Conservation (phyloP, 108 stramenopile genomes). For the Fragilaria crotonensis region DNA sequence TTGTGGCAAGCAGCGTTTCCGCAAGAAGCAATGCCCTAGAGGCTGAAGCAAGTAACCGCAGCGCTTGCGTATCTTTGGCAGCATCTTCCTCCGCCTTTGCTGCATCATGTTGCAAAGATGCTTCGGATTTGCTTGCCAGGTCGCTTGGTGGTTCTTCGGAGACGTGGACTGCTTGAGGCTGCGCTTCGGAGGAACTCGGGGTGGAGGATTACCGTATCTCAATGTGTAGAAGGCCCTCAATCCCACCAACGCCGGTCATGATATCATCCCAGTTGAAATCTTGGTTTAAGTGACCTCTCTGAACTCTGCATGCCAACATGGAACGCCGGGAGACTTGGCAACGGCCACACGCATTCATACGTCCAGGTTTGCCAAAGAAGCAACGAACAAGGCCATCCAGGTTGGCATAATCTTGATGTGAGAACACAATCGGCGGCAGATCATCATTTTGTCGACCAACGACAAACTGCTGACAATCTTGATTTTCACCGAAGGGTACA, state of each 20-base stretch:
- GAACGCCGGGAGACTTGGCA: slow-evolving; percentile 21
- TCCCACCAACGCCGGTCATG: slow-evolving; percentile 18
- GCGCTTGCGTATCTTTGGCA: neutral
- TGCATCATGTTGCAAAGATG: neutral
- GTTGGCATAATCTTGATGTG: neutral
- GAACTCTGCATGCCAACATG: slow-evolving; percentile 30
- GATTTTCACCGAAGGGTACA: neutral
- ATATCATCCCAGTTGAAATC: slow-evolving; percentile 31
- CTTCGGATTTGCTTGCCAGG: neutral
- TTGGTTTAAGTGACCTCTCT: slow-evolving; percentile 31
- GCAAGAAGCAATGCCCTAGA: neutral
- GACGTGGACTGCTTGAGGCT: neutral
- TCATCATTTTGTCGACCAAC: neutral
- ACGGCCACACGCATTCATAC: slow-evolving; percentile 27
- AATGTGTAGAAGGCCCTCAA: slow-evolving; percentile 27
- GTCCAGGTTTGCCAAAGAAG: slow-evolving; percentile 22
- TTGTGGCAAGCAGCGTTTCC: neutral
- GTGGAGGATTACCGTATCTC: neutral
- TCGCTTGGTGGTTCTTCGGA: neutral
- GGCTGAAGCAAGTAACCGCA: neutral
- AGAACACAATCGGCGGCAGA: neutral
- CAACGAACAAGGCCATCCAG: slow-evolving; percentile 1
- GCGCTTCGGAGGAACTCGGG: neutral
- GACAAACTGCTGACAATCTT: neutral
- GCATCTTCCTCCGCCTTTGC: neutral